Base-by-base conservation (phyloP, 2,329 filamentous ascomycete genomes). In the Cercospora janseana region DNA sequence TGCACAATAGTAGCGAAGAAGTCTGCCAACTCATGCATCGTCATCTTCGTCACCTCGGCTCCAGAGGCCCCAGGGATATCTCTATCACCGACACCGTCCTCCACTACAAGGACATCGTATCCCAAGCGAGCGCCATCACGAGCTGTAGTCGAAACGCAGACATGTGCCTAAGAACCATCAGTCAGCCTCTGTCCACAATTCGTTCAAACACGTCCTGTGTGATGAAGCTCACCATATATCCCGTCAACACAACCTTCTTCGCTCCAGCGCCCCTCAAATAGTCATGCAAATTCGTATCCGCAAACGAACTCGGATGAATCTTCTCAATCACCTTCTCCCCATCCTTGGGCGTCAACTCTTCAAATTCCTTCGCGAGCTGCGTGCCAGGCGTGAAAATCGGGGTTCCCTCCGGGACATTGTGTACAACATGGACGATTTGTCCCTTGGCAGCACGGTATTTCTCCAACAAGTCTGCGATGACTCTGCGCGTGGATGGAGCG, bases 371-470 rank as follows among this genome's bases (percentile, higher is more conserved):
- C 0, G 79, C 82, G 4, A 87, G 70, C 4, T 72, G 61, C 0
- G 82, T 86, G 3, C 71, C 72, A 0, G 81, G 79, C 0, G 83
- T 87, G 67, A 87, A 87, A 3, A 87, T 72, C 0, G 83, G 83
- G 0, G 83, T 80, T 2, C 80, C 82, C 0, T 76, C 72, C 2
- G 82, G 81, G 0, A 76, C 75, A 42, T 75, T 66, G 65, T 87
- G 83, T 7, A 80, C 68, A 5, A 87, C 71, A 61, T 87, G 83
- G 0, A 86, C 77, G 42, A 86, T 68, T 55, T 79, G 77, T 18
- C 74, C 74, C 2, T 69, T 67, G 0, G 71, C 75, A 1, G 70
- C 62, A n/a, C 84, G 77, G 67, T 86, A 87, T 54, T 75, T 80
- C 15, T 78, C 65, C 0, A 87, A 72, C 0, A 87, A 71, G 0